phyloP scores from a whole-genome alignment of 2,329 filamentous ascomycete genomes.

The Claviceps arundinis region DNA sequence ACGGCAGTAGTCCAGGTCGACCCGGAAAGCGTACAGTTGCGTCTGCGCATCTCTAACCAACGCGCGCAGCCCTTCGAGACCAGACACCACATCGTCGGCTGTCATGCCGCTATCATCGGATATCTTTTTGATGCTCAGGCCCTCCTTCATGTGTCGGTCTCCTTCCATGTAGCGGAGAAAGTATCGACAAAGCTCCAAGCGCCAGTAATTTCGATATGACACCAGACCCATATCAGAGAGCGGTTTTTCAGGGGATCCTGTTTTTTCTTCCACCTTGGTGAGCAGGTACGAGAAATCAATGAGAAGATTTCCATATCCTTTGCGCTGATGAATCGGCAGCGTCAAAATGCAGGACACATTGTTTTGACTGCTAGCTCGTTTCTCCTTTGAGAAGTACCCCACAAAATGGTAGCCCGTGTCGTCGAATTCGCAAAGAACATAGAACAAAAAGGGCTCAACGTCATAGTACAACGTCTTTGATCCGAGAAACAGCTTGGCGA shows the following conservation, averaged over 20 bases:
- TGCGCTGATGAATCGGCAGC: constrained; percentile 88
- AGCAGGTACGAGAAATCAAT: constrained; percentile 98
- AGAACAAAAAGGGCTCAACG: constrained; percentile 93
- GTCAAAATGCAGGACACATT: constrained; percentile 97
- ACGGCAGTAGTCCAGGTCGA: constrained; percentile 74
- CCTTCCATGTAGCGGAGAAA: constrained; percentile 40
- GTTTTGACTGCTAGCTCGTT: constrained; percentile 84
- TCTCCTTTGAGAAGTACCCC: constrained; percentile 99
- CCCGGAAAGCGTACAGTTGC: constrained; percentile 74
- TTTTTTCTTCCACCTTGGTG: constrained; percentile 84
- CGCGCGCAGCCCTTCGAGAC: constrained; percentile 77
- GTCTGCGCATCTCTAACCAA: constrained; percentile 83
- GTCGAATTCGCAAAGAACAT: constrained; percentile 90
- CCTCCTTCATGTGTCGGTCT: constrained; percentile 24
- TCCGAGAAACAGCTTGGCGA: constrained; percentile 94
- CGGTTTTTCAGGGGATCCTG: constrained; percentile 91
- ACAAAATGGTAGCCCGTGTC: constrained; percentile 90
- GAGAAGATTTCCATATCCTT: constrained; percentile 89
- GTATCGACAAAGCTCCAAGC: constrained; percentile 74
- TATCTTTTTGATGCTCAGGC: constrained; percentile 51
- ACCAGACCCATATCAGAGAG: constrained; percentile 96
- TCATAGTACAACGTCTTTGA: constrained; percentile 98
- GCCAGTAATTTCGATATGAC: constrained; percentile 96
- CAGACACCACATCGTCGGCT: constrained; percentile 88
- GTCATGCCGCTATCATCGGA: constrained; percentile 92